Evolutionary conservation across 306 rosid species (phyloP), one percentile per base, ranked within the genome.

Genomic region (Cucumis melo): DNA sequence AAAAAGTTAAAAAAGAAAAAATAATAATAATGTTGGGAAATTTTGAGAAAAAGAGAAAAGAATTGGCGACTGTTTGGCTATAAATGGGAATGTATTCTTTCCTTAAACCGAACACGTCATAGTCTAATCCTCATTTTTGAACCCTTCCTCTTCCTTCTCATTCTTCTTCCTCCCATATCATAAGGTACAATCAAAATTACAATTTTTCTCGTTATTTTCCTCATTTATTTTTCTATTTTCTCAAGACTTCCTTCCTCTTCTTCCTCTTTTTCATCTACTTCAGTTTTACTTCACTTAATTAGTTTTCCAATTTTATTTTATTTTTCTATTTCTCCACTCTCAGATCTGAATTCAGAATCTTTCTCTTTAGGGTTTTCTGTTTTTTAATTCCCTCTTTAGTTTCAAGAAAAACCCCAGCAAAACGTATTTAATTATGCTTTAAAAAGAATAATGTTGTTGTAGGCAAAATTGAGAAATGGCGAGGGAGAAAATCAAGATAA

Each of bases 401-500:
- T 17, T 64, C 36, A 7, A 29, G 21, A 42, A 42, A 10, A 42
- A 42, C 2, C n/a, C n/a, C n/a, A n/a, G n/a, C n/a, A n/a, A n/a
- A n/a, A 44, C 1, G 3, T 44, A 44, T 44, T 44, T 0, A 2
- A n/a, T n/a, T 32, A 32, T 32, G 3, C 0, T 32, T 32, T 32
- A 46, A 46, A 13, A 12, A 51, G 56, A 46, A 13, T 12, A 51
- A n/a, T 27, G 32, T 73, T 5, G 67, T 41, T 19, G 63, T n/a
- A 70, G 64, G 6, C 1, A 32, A n/a, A n/a, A 32, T 32, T 32
- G 36, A 54, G 6, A 38, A 60, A 84, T 84, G 87, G 86, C 77
- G 38, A 74, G 80, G 24, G 79, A 64, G 72, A 86, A 75, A 84
- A 85, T 85, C 8, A 80, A 75, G 82, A 83, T 86, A 21, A 77